Base-by-base conservation (phyloP, 163 green algal genomes). In the Scenedesmus sp. region DNA sequence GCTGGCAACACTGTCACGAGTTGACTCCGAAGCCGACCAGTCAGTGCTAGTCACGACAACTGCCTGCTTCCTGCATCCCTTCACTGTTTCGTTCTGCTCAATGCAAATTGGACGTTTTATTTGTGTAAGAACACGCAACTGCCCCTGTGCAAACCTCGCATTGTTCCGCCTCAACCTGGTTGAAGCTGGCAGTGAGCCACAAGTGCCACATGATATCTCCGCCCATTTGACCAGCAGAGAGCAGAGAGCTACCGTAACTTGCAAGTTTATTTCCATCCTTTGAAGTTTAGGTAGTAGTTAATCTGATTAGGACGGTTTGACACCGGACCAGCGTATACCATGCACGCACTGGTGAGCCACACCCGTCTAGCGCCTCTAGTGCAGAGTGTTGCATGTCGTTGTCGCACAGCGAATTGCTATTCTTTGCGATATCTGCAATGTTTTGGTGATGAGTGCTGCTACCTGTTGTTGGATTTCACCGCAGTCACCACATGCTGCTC, bases 401-500 rank as follows among this genome's bases (percentile, higher is more conserved):
- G 65, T 76, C 65, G 65, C 65, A 76, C 65, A 40, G 30, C 7
- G 30, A 22, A 76, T 40, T 76, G 30, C 0, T 40, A 10, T 76
- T 18, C 7, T 20, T 22, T 26, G 5, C 5, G 4, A 12, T 33
- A 15, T 40, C 20, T 37, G 65, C n/a, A 40, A 40, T 20, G 0
- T 76, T 37, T 40, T 20, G 5, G 30, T 40, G 30, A 76, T 7
- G 30, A 26, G 30, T 76, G 30, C 65, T 76, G 65, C 65, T 76
- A 7, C 65, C 30, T 76, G 65, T 20, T 30, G 3, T 2, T 37
- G 12, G 9, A 76, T 20, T 18, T 76, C 30, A 40, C 30, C 30
- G 30, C 65, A 76, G 65, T 76, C 65, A 76, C 65, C 65, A 76
- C 65, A 76, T 76, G 65, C 65, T 76, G 65, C 65, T 76, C 65